Base-by-base conservation (phyloP, 1,284 basidiomycete genomes). In the Rhodotorula sp. region DNA sequence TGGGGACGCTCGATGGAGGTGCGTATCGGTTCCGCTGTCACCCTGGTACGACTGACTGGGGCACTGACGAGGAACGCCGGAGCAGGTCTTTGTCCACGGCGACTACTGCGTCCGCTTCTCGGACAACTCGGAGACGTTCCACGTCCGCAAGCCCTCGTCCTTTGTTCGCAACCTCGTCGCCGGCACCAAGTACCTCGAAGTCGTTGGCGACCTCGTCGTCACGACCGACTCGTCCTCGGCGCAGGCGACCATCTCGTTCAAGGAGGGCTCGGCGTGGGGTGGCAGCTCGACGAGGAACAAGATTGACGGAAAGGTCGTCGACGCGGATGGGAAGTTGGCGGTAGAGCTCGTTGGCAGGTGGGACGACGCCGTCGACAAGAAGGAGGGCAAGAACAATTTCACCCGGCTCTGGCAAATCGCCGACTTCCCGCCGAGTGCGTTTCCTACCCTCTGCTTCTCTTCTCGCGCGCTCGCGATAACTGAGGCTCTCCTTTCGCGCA, bases 121-220 rank as follows among this genome's bases (percentile, higher is more conserved):
- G 24, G 71, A 74, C 39, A 62, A 68, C 10, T 69, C 66, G 39
- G 77, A 76, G 52, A 60, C 70, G 15, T 77, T 65, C 66, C 71
- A 67, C 27, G 76, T 76, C 67, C 70, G 52, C 60, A 89, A 89
- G 71, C 91, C 91, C 1, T 91, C 90, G 2, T 90, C 90, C 2
- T 94, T 92, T 80, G 88, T 94, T 84, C 84, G 92, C 70, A 94
- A 94, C 80, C 83, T 94, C 67, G 88, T 94, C 86, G 88, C 91
- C 79, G 92, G 92, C 30, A 89, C 89, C 27, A 93, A 93, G 78
- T 94, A 94, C 79, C 84, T 94, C 48, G 92, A 94, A 70, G 76
- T 80, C 88, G 92, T 79, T 83, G 85, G 69, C 87, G 91, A 71
- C 85, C 88, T 79, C 86, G 91, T 83, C 29, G 87, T 94, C 57